phyloP scores from a whole-genome alignment of 2,329 filamentous ascomycete genomes.

The Colletotrichum cordylinicola region DNA sequence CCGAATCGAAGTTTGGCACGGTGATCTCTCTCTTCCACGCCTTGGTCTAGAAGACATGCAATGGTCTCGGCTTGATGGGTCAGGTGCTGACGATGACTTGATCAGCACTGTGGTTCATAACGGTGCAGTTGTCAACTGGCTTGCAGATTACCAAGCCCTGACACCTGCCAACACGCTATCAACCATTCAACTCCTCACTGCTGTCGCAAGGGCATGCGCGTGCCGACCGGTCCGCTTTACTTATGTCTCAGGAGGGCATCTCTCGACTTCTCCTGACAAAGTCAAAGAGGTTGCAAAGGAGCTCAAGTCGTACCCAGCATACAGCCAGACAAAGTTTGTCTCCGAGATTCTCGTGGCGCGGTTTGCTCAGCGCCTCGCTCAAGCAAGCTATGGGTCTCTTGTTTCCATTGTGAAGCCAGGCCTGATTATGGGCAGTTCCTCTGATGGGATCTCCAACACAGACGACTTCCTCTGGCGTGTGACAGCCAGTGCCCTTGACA shows the following conservation, averaged over 20 bases:
- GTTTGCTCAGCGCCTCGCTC: neutral
- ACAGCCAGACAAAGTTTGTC: conserved; percentile 29
- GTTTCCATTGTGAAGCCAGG: conserved; percentile 27
- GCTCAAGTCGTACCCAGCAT: conserved; percentile 9
- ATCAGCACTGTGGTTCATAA: conserved; percentile 10
- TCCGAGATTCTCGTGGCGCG: conserved; percentile 24
- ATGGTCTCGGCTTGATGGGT: conserved; percentile 3
- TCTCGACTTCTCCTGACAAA: conserved; percentile 7
- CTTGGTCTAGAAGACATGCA: neutral
- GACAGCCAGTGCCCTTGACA: conserved; percentile 13
- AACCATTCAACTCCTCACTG: conserved; percentile 1
- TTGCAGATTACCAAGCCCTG: conserved; percentile 4
- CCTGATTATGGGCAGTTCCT: conserved; percentile 24
- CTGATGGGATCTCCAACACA: conserved; percentile 24
- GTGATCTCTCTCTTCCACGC: neutral
- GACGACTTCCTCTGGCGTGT: conserved; percentile 30
- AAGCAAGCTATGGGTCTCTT: neutral
- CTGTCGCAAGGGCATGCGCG: neutral
- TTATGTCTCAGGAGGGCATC: conserved; percentile 9
- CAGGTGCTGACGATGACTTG: neutral
- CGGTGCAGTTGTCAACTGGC: conserved; percentile 18
- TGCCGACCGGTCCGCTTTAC: neutral
- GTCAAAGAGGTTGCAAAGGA: neutral
- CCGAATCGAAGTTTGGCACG: conserved; percentile 16
- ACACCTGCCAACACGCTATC: neutral